phyloP scores from a whole-genome alignment of 2,329 filamentous ascomycete species.

The Clarireedia homoeocarpa region DNA sequence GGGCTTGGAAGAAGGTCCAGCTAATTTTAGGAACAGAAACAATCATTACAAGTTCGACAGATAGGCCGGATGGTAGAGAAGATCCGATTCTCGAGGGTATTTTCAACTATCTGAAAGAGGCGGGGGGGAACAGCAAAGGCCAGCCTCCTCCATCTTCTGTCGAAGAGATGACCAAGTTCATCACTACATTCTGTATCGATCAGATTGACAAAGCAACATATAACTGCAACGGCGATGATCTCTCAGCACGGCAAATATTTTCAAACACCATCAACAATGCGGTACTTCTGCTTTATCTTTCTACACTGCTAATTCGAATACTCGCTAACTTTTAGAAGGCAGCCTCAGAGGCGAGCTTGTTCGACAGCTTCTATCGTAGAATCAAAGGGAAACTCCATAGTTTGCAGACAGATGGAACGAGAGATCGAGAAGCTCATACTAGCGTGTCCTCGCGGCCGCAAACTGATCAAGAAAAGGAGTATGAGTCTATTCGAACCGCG shows the following conservation, averaged over 20 bases:
- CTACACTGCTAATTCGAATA: background rate
- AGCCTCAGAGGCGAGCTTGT: background rate
- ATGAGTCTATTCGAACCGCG: background rate
- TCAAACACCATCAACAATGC: background rate
- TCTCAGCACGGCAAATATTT: background rate
- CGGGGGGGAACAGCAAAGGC: background rate
- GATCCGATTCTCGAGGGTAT: background rate
- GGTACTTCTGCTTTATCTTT: background rate
- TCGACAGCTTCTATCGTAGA: too few species aligned
- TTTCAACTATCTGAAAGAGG: background rate
- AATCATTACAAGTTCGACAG: background rate
- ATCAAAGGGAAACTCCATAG: too few species aligned
- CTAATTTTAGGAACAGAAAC: background rate
- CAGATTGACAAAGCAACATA: background rate
- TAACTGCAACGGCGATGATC: background rate
- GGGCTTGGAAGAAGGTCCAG: background rate
- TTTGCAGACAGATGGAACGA: too few species aligned
- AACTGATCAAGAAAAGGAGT: background rate
- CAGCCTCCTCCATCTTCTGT: background rate
- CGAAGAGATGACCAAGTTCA: background rate
- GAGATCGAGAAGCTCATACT: too few species aligned
- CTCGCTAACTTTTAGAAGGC: background rate
- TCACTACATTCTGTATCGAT: background rate
- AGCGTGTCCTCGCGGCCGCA: background rate
- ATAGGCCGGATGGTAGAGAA: background rate